Base-by-base conservation (phyloP, 176 grass and related monocot species). In the Cenchrus purpureus region DNA sequence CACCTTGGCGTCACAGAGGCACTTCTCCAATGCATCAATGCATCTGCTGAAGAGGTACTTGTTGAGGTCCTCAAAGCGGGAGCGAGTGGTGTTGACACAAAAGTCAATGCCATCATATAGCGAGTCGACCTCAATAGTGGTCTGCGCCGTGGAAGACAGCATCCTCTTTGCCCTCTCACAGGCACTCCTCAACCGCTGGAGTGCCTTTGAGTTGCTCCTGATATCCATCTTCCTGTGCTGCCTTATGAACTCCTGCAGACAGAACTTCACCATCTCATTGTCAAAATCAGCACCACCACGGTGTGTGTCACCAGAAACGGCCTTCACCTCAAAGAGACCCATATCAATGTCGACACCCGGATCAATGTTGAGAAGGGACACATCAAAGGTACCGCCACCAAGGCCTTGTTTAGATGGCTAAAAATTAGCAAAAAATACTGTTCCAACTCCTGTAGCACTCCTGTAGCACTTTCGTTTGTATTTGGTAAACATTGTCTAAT, bases 1-100 rank as follows among this genome's bases (percentile, higher is more conserved):
- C 67, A 89, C 56, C 42, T 86, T 92, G 40, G 90, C 86, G 8
- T 58, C 55, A 1, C 5, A 17, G 2, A 58, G 5, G 55, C 55
- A 58, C 55, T 10, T 19, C 3, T 58, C 55, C 55, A 58, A 10
- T 0, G 16, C 55, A 16, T 7, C 16, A 16, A 58, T 58, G 55
- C 55, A 58, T 6, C 6, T 58, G 5, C 55, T 20, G 16, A 58
- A 58, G 5, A 58, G 17, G 3, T 20, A 16, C 17, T 58, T 58
- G 55, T 58, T 58, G 55, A 58, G 17, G 17, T 58, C 55, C 55
- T 58, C 55, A 7, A 58, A 58, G 4, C 55, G 55, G 8, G 55
- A 58, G 5, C 16, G 16, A 2, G 55, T 58, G 55, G 20, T 58
- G 55, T 4, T 58, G 16, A 17, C 0, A 4, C 16, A 7, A 6